A percentile compares a stretch with the other conserved stretches of the same genome.
Conservation (phyloP, 2,329 filamentous ascomycete species). For the Fusarium continuum region DNA sequence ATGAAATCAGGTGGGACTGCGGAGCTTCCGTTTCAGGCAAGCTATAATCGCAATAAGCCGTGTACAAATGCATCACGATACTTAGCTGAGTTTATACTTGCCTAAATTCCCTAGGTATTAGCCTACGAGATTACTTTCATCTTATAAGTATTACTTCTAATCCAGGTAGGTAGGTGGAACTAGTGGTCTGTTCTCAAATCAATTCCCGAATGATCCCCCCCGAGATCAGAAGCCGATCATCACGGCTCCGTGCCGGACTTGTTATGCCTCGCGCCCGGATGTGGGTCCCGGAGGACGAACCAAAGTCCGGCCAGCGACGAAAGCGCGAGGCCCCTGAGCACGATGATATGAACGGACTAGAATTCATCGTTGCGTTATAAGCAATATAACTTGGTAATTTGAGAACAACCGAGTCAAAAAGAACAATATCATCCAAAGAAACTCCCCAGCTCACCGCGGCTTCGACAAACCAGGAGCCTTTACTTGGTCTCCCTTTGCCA, state of each 20-base stretch:
- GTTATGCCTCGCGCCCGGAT: neutral
- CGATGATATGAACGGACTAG: neutral
- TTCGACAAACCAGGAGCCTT: conserved; percentile 52
- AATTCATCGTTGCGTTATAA: too few relatives aligned
- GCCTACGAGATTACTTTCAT: too few relatives aligned
- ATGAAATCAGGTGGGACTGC: neutral
- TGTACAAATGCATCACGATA: too few relatives aligned
- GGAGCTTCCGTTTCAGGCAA: conserved; percentile 15
- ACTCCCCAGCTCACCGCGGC: conserved; percentile 52
- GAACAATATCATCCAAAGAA: conserved; percentile 1
- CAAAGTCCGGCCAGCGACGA: conserved; percentile 7
- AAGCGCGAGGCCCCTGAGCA: neutral
- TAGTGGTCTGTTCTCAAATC: too few relatives aligned
- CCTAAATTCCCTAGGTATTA: too few relatives aligned
- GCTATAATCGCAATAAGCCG: too few relatives aligned
- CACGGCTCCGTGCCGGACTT: conserved; percentile 1
- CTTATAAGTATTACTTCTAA: too few relatives aligned
- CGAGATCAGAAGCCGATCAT: neutral
- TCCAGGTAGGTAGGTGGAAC: too few relatives aligned
- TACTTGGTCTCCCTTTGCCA: conserved; percentile 70
- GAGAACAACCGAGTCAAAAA: too few relatives aligned
- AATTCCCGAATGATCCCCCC: neutral
- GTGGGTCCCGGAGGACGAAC: conserved; percentile 16
- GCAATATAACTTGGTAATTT: too few relatives aligned
- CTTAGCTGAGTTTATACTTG: too few relatives aligned